Base-by-base conservation (phyloP, 805 yeast genomes). In the Kodamaea restingae region DNA sequence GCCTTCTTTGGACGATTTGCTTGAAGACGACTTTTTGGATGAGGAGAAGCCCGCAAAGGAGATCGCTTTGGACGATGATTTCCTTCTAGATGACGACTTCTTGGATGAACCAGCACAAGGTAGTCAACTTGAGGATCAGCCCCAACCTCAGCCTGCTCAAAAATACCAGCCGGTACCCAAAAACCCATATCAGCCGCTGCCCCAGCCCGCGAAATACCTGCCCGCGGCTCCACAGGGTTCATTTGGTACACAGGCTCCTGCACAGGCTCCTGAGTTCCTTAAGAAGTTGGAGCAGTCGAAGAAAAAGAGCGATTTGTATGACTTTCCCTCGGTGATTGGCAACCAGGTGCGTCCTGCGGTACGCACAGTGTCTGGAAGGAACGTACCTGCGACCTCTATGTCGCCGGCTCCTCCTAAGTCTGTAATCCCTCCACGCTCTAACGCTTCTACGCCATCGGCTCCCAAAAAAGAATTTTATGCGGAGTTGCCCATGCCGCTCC, bases 281-380 rank as follows among this genome's bases (percentile, higher is more conserved):
- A 15, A 34, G 26, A 25, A 58, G 12, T 33, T 33, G 28, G 28
- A 33, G 20, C n/a, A 31, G n/a, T 65, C 65, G 28, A 80, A 80
- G 56, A 73, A 74, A 49, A 80, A 78, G 54, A 74, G 81, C n/a
- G 87, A 82, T 60, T 88, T 88, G 0, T 84, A 81, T 49, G 93
- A 84, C 52, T 81, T 84, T 51, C 91, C 91, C 1, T 61, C 67
- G 15, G 77, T 84, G 32, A 60, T 81, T 9, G 61, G 71, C 1
- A 66, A 66, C 51, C 50, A 44, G 48, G 30, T 64, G 41, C 45
- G 67, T 56, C 63, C 75, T 51, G 50, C 72, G 46, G 46, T 71
- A 55, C 32, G 75, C 55, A 38, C 58, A 48, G 20, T 63, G 50
- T 32, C 41, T 31, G 21, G 30, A 3, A 14, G 21, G 8, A 38